A percentile compares a stretch with the other conserved stretches of the same genome.
Conservation (phyloP, 495 filamentous ascomycete genomes). For the Aspergillus egyptiacus region DNA sequence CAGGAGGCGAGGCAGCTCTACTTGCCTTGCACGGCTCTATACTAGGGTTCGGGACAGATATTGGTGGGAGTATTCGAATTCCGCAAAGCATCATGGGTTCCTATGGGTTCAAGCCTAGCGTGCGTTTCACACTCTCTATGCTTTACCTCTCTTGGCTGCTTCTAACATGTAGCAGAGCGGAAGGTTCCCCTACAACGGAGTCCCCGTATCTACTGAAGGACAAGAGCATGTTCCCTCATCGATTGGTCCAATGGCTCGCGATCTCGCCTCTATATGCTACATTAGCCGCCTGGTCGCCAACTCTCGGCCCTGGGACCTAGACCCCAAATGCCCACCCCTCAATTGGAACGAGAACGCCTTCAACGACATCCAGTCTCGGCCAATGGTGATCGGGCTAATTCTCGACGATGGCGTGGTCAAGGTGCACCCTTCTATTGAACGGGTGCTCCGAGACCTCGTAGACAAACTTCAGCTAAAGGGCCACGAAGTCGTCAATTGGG, state of each 20-base stretch:
- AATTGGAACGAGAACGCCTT: constrained; percentile 41
- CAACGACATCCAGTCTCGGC: constrained; percentile 32
- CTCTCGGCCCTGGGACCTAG: constrained; percentile 37
- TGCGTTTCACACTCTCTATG: constrained; percentile 23
- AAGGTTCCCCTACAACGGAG: constrained; percentile 42
- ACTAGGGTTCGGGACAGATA: constrained; percentile 60
- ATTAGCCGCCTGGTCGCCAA: constrained; percentile 38
- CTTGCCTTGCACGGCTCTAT: constrained; percentile 55
- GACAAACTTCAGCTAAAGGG: constrained; percentile 31
- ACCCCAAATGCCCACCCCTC: constrained; percentile 43
- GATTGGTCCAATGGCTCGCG: constrained; percentile 45
- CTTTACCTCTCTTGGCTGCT: not conserved
- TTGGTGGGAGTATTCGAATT: constrained; percentile 56
- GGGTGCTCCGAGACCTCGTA: constrained; percentile 35
- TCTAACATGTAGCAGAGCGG: constrained; percentile 26
- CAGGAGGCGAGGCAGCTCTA: constrained; percentile 59
- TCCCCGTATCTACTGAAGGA: constrained; percentile 46
- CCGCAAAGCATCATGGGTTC: constrained; percentile 49
- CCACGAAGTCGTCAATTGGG: constrained; percentile 47
- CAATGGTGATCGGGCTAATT: constrained; percentile 44
- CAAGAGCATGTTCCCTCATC: constrained; percentile 50
- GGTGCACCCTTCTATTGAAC: constrained; percentile 43
- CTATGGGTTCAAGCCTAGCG: constrained; percentile 53
- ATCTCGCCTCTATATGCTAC: constrained; percentile 35
- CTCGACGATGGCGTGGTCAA: constrained; percentile 46